Percentiles rank a stretch among this genome's conserved stretches.
Evolutionary conservation across 306 rosid genomes (phyloP).

Genomic region (Quercus rubra): DNA sequence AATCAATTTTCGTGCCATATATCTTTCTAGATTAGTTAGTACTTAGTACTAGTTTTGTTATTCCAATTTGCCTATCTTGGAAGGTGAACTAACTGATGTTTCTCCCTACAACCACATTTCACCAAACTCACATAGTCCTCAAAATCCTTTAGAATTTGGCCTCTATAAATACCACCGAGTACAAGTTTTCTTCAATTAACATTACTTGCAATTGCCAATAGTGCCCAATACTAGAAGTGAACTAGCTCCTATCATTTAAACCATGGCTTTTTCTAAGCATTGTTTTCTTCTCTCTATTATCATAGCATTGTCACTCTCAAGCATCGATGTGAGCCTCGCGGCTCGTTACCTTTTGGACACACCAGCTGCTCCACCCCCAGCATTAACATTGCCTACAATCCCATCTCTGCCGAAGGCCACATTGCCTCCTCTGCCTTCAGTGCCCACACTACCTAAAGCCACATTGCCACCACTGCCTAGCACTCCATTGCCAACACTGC

Average conservation of each 20-base stretch:
- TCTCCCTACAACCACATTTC: constrained; percentile 5
- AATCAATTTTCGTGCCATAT: too few relatives aligned
- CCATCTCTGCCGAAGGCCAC: too few relatives aligned
- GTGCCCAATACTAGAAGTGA: not conserved
- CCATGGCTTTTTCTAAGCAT: constrained; percentile 4
- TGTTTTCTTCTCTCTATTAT: not conserved
- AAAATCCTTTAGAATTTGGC: not conserved
- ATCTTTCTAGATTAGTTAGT: too few relatives aligned
- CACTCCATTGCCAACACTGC: not conserved
- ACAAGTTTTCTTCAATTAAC: not conserved
- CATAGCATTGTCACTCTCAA: constrained; percentile 15
- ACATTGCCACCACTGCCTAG: constrained; percentile 10
- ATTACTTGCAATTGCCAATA: not conserved
- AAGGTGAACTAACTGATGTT: constrained; percentile 11
- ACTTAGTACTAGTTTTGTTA: too few relatives aligned
- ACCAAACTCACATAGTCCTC: not conserved
- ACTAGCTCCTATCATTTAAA: not conserved
- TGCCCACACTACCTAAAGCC: too few relatives aligned
- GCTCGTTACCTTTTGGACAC: constrained; percentile 27
- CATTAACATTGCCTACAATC: constrained; percentile 13
- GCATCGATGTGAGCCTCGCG: constrained; percentile 18
- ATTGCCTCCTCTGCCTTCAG: too few relatives aligned
- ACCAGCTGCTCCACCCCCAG: constrained; percentile 20
- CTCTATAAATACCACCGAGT: constrained; percentile 3
- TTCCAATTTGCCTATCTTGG: not conserved